Evolutionary conservation across 441 rosid genomes (phyloP).

Genomic region (Bruguiera hainesii): DNA sequence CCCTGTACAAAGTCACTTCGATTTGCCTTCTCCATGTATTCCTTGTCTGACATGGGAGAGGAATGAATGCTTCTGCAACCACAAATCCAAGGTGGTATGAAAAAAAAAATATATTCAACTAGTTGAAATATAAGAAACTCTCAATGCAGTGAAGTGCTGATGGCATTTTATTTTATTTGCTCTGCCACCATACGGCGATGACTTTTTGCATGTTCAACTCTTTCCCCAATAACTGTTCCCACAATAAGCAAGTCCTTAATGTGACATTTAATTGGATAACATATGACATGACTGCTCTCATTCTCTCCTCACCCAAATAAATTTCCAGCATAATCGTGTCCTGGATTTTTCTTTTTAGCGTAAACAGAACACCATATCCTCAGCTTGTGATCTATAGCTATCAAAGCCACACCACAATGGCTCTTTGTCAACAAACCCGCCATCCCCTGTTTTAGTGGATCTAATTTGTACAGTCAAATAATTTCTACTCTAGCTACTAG

Average conservation of each 20-base stretch:
- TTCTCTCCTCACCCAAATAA: background rate
- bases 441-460: too few relatives aligned
- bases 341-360: background rate
- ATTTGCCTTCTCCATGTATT: conserved; percentile 55
- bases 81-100: conserved; percentile 3
- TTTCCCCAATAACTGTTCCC: background rate
- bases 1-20: conserved; percentile 64
- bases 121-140: background rate
- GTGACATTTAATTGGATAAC: too few relatives aligned
- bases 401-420: too few relatives aligned
- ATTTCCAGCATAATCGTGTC: background rate
- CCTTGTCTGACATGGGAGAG: conserved; percentile 45
- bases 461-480: too few relatives aligned
- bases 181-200: too few relatives aligned
- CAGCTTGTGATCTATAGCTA: too few relatives aligned
- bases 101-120: background rate
- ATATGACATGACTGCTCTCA: background rate
- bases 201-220: background rate
- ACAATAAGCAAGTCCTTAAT: too few relatives aligned
- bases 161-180: background rate
- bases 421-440: too few relatives aligned
- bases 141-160: background rate
- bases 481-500: too few relatives aligned
- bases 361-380: too few relatives aligned
- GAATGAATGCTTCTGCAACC: conserved; percentile 35